Base-by-base conservation (phyloP, 345 rosid genomes). In the Heritiera fomes region DNA sequence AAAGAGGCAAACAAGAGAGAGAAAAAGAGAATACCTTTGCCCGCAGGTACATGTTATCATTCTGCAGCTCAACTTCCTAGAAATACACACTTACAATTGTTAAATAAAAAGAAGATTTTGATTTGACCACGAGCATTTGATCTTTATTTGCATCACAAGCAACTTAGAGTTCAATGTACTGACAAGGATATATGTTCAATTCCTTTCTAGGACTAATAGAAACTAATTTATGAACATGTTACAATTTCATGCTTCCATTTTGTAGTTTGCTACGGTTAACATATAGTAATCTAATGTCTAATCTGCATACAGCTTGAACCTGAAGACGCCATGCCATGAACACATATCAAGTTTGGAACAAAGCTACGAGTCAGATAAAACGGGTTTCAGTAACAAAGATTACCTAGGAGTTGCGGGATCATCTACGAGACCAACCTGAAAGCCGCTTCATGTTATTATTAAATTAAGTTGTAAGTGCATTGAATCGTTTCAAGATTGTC, bases 21-120 rank as follows among this genome's bases (percentile, higher is more conserved):
- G 28, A 23, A 23, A 23, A 23, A 23, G 28, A 23, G 18, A 52
- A 73, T 77, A 92, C 98, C 94, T 89, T 91, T 58, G 94, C 88
- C 68, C 94, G 85, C 47, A 92, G 89, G 79, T 83, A 90, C 90
- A 87, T 77, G 85, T 90, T 94, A 74, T 94, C 91, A 78, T 91
- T 94, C 75, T 92, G 97, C 80, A 94, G 90, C 86, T 92, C 94
- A 40, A 89, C 86, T 85, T 90, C 98, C 98, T 94, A 87, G 76
- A 82, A 77, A 73, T 43, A 9, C 30, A 14, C 34, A 30, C 12
- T 63, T 7, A 71, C 64, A 34, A 23, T 46, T 67, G 43, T 49
- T 58, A 73, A 14, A 14, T 23, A 64, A 14, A 14, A 38, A 41
- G 73, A 77, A 40, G 32, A 75, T 28, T 60, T 28, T 70, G 62